These are phyloP conservation scores for Cymbopogon citratus DNA, from an alignment of 176 grass and related monocot genomes.

Conservation along the genomic window DNA sequence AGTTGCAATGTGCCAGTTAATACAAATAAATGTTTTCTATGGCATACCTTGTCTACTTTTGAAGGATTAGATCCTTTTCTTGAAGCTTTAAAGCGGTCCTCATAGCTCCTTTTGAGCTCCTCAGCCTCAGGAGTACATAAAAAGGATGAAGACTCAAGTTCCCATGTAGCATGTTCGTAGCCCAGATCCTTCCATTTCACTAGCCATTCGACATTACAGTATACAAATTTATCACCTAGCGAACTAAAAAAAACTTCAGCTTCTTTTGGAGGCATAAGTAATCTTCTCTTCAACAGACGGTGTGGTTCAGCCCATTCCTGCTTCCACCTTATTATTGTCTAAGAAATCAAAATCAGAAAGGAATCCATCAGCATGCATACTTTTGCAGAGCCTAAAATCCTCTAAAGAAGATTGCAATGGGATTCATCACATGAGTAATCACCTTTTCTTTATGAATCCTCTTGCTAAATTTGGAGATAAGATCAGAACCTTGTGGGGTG, in stretches of 20 bases:
- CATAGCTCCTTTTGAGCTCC: constrained; percentile 55
- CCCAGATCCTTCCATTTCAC: constrained; percentile 89
- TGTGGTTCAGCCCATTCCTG: constrained; percentile 85
- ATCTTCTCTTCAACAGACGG: constrained; percentile 64
- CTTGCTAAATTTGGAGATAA: constrained; percentile 64
- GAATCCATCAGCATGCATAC: constrained; percentile 22
- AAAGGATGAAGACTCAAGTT: constrained; percentile 72
- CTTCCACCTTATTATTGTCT: constrained; percentile 72
- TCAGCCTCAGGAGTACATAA: constrained; percentile 47
- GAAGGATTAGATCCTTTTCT: constrained; percentile 37
- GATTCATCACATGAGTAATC: constrained; percentile 8
- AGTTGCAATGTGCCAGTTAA: constrained; percentile 1
- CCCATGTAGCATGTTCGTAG: constrained; percentile 84
- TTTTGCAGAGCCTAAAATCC: constrained; percentile 22
- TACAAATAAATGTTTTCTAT: constrained; percentile 17
- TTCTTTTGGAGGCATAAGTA: constrained; percentile 46
- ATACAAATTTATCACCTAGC: constrained; percentile 32
- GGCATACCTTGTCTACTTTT: constrained; percentile 45
- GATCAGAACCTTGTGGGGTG: constrained; percentile 34
- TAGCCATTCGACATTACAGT: constrained; percentile 69
- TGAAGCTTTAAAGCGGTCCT: constrained; percentile 34
- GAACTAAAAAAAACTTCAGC: constrained; percentile 55
- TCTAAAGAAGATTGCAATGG: constrained; percentile 4
- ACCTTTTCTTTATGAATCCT: constrained; percentile 70
- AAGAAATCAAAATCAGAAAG: constrained; percentile 29